Evolutionary conservation across 768 basidiomycete genomes (phyloP).

Genomic region (Auriscalpium vulgare): DNA sequence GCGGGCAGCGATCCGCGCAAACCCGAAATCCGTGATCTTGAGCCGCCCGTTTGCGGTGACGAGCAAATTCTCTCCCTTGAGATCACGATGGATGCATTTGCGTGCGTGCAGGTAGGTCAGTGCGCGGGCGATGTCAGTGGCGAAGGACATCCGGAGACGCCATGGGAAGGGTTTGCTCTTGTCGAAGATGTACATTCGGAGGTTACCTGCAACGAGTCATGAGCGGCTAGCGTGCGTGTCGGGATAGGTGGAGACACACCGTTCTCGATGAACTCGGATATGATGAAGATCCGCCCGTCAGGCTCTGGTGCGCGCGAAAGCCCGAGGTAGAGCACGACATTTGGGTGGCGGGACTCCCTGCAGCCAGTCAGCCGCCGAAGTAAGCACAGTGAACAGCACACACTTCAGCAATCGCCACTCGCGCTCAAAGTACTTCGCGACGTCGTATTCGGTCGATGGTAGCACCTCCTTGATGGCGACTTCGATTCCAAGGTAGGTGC

Average conservation of each 20-base stretch:
- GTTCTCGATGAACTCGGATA: constrained; percentile 91
- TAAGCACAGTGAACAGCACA: constrained; percentile 12
- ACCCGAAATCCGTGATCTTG: constrained; percentile 99
- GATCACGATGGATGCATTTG: constrained; percentile 81
- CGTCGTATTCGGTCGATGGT: constrained; percentile 86
- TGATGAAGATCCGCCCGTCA: constrained; percentile 84
- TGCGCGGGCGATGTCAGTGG: constrained; percentile 88
- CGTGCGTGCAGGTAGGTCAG: constrained; percentile 97
- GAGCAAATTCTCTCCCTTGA: constrained; percentile 97
- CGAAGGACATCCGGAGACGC: constrained; percentile 90
- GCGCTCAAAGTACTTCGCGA: constrained; percentile 96
- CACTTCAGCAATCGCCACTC: constrained; percentile 96
- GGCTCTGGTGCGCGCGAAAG: constrained; percentile 72
- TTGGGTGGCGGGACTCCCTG: constrained; percentile 81
- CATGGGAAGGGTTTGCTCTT: constrained; percentile 81
- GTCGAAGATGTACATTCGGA: constrained; percentile 86
- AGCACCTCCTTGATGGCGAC: constrained; percentile 96
- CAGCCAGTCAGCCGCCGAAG: constrained; percentile 4
- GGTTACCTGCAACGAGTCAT: constrained; percentile 41
- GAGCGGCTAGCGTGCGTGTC: background rate
- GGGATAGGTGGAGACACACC: constrained; percentile 29
- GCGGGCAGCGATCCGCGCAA: constrained; percentile 87
- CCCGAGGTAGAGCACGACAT: constrained; percentile 90
- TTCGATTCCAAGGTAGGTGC: constrained; percentile 88
- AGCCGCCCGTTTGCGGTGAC: constrained; percentile 89